Evolutionary conservation across 2,329 filamentous ascomycete genomes (phyloP), one percentile per base, ranked within the genome.

Genomic region (Zasmidium angulare): DNA sequence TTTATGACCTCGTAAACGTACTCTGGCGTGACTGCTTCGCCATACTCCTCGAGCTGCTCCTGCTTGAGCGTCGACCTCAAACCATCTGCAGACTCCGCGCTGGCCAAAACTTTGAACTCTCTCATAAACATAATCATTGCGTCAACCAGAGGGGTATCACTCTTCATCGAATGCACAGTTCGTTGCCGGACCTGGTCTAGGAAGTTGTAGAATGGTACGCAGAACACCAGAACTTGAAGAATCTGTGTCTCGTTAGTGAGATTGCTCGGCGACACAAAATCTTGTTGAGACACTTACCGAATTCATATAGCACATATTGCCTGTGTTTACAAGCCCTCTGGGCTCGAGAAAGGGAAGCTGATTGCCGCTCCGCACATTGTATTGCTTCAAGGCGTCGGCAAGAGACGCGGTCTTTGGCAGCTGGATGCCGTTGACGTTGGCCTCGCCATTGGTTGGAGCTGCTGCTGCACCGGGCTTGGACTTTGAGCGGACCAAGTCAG

Each of bases 261-360:
- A 19, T 10, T 7, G 3, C 2, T n/a, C n/a, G 19, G 24, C 12
- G 3, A 21, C 19, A n/a, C 19, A 20, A 26, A 17, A 26, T 29
- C 9, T 3, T 46, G 31, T 3, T 21, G 23, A 21, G 20, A 21
- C n/a, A 79, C 90, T 78, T 82, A 96, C 93, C 64, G 95, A 97
- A 80, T 98, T 99, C 95, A 99, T 98, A 78, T 99, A 99, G 77
- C 95, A 99, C 90, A 98, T 96, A 73, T 99, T 98, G 52, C 95
- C 95, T 46, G 93, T 96, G 77, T 99, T 99, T 67, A 96, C 90
- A 71, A 99, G 84, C 51, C 95, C 95, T 66, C 93, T 86, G 53
- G 95, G 95, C 77, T 98, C 91, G 53, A 99, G 82, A 71, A 97
- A 97, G 19, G 89, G 82, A 66, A 93, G 80, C 69, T 89, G 90